Percentiles rank a stretch among this genome's conserved stretches.
Conservation (phyloP, 768 basidiomycete genomes). For the Termitomyces sp. region DNA sequence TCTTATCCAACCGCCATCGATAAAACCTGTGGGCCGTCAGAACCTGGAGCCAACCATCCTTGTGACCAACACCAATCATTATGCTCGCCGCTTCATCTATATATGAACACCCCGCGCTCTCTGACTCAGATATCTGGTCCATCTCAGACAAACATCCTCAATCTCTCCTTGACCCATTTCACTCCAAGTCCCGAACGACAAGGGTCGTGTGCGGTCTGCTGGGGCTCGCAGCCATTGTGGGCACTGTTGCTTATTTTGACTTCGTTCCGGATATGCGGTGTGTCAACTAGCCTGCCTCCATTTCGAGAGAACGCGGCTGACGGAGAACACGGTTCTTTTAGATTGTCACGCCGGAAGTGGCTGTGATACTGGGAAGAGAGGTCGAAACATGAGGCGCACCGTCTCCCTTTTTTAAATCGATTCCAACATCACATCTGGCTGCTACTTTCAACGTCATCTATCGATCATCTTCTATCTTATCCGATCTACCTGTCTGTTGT, state of each 20-base stretch:
- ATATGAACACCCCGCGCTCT: constrained; percentile 15
- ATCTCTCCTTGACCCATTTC: neutral
- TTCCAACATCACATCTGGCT: neutral
- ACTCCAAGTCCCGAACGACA: neutral
- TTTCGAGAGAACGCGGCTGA: neutral
- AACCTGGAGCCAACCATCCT: neutral
- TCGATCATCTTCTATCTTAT: neutral
- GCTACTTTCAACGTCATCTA: no score
- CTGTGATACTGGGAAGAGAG: neutral
- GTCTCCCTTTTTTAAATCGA: neutral
- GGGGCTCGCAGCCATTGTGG: constrained; percentile 5
- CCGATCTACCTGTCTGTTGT: neutral
- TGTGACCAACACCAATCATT: neutral
- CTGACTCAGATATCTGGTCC: constrained; percentile 15
- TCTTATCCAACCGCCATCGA: neutral
- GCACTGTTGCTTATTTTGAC: constrained; percentile 3
- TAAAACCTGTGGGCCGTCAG: neutral
- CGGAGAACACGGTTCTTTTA: neutral
- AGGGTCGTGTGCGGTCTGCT: constrained; percentile 7
- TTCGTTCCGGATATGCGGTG: neutral
- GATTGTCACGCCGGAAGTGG: neutral
- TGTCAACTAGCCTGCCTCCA: neutral
- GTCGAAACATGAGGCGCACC: neutral
- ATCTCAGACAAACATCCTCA: constrained; percentile 6
- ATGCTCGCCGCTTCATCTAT: constrained; percentile 16